phyloP scores from a whole-genome alignment of 371 early-diverging fungal genomes.

The Mucor irregularis region DNA sequence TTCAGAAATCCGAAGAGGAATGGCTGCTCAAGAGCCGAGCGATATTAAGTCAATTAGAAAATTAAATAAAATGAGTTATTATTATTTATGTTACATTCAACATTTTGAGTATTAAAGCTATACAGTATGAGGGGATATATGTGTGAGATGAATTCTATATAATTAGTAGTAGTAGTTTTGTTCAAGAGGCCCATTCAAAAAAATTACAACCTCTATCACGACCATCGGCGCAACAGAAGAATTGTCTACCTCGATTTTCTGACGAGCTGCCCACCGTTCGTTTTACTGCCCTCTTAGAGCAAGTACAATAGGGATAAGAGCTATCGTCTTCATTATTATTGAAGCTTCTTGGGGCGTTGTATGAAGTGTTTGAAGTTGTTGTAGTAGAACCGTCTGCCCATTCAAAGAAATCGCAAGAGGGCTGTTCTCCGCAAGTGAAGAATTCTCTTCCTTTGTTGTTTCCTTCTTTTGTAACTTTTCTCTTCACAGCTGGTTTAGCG shows the following conservation, averaged over 20 bases:
- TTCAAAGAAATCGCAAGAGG: constrained; percentile 3
- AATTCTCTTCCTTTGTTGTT: constrained; percentile 64
- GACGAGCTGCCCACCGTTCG: constrained; percentile 39
- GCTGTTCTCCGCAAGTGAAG: constrained; percentile 34
- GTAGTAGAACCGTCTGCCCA: constrained; percentile 39
- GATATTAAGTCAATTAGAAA: not conserved
- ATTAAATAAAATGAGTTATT: not conserved
- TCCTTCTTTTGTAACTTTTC: constrained; percentile 60
- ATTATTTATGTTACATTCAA: not conserved
- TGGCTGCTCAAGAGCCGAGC: constrained; percentile 2
- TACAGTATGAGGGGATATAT: too few species aligned
- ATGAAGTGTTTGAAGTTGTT: too few species aligned
- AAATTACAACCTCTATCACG: constrained; percentile 9
- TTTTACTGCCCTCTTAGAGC: constrained; percentile 45
- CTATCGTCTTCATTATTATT: constrained; percentile 4
- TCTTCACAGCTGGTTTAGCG: too few species aligned
- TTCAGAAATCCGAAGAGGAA: constrained; percentile 1
- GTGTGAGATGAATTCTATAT: too few species aligned
- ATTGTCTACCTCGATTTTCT: constrained; percentile 48
- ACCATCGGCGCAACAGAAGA: constrained; percentile 42
- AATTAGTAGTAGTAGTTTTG: not conserved
- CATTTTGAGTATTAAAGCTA: not conserved
- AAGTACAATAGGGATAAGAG: constrained; percentile 50
- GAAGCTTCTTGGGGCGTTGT: not conserved
- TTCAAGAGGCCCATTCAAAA: constrained; percentile 21